Conservation (phyloP, 768 basidiomycete species). For the Xerocomus spinulosus region DNA sequence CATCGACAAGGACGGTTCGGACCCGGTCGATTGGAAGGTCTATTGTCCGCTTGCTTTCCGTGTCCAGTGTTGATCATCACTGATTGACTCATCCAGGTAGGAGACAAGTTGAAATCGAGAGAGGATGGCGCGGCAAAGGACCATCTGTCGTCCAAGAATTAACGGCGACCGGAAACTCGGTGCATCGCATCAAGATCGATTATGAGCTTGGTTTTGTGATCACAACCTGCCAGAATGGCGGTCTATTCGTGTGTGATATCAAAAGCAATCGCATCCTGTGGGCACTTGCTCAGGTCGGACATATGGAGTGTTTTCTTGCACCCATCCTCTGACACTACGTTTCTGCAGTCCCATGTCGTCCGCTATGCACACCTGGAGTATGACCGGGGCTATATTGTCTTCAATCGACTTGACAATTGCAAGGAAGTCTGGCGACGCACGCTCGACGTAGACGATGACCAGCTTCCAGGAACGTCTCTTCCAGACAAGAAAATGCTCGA, state of each 20-base stretch:
- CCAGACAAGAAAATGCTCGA: conserved; percentile 31
- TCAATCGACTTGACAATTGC: conserved; percentile 51
- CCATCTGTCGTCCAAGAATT: conserved; percentile 38
- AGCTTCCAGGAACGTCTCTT: conserved; percentile 22
- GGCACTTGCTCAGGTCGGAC: conserved; percentile 51
- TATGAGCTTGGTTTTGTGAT: conserved; percentile 56
- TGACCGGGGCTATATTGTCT: conserved; percentile 62
- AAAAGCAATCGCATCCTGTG: conserved; percentile 49
- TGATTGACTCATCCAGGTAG: conserved; percentile 36
- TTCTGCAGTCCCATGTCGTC: conserved; percentile 9
- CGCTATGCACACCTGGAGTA: conserved; percentile 69
- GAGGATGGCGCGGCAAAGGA: conserved; percentile 53
- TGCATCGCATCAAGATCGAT: conserved; percentile 78
- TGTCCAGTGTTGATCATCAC: conserved; percentile 3
- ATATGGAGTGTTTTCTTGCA: too few relatives aligned
- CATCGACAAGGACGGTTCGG: conserved; percentile 27
- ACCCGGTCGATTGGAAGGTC: conserved; percentile 49
- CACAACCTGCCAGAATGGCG: conserved; percentile 51
- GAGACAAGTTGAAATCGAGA: conserved; percentile 41
- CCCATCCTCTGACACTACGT: conserved; percentile 4
- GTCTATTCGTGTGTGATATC: conserved; percentile 56
- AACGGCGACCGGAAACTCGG: conserved; percentile 31
- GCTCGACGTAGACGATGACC: conserved; percentile 28
- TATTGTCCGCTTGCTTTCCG: conserved; percentile 43
- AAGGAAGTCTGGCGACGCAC: conserved; percentile 71